Evolutionary conservation across 352 stramenopile species (phyloP), one percentile per base, ranked within the genome.

Genomic region (Pythium sp.): DNA sequence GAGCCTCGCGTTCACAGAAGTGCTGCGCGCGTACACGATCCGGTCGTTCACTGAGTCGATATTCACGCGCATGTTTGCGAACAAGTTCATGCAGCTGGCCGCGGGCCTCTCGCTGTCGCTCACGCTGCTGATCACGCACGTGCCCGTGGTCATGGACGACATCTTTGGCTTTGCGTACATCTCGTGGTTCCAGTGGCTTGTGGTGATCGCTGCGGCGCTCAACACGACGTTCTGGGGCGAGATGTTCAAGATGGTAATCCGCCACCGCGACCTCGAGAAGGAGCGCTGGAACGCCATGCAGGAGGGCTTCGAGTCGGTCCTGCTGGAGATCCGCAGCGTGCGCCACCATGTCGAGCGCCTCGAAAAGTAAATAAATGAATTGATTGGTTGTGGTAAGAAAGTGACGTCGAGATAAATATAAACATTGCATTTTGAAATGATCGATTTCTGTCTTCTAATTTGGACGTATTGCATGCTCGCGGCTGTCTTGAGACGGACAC

Each of bases 1-100:
- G 41, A 75, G 72, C 3, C 67, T 94, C 41, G 76, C 79, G 7
- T 89, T 91, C 64, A 92, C 84, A 22, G 84, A 94, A 46, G 81
- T 94, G 41, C 68, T 94, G 49, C 86, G 86, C 55, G 84, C 86
- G 49, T 94, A 89, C 74, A 92, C 84, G 65, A 75, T 94, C 24
- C 84, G 86, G 11, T 87, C 80, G 67, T 91, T 94, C 62, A 90
- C 79, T 11, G 78, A 86, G 57, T 74, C 81, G 2, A 77, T 92
- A 61, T 89, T 86, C 54, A 57, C 73, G 1, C 71, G 77, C 41
- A 91, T 94, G 67, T 80, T 92, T 47, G 64, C 70, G 24, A 94
- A 94, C 73, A 81, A 79, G 61, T 86, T 81, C 71, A 80, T 94
- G 78, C 74, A 89, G 38, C 54, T 77, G 12, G 86, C 86, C 5